These are phyloP conservation scores for Heterobasidion annosum DNA, from an alignment of 1,284 basidiomycete species.

Conservation along the genomic window DNA sequence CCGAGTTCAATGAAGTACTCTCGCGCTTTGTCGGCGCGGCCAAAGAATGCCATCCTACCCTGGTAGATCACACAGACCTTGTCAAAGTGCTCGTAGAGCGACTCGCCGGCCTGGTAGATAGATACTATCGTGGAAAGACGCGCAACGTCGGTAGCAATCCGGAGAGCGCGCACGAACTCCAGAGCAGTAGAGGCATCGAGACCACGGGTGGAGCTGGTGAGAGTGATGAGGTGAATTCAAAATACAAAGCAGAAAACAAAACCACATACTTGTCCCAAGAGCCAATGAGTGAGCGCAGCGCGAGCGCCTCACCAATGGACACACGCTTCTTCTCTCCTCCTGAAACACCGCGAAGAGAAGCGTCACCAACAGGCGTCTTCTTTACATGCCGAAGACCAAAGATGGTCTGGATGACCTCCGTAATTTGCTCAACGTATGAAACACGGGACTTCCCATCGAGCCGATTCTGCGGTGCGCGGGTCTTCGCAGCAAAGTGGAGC, in stretches of 20 bases:
- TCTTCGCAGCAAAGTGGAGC: conserved; percentile 53
- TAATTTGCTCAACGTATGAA: not conserved
- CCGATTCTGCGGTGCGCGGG: conserved; percentile 45
- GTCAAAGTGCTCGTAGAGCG: conserved; percentile 36
- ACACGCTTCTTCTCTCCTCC: conserved; percentile 82
- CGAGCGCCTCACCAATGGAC: conserved; percentile 64
- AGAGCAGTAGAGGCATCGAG: conserved; percentile 46
- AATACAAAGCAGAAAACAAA: not conserved
- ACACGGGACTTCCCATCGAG: conserved; percentile 10
- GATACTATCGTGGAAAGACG: conserved; percentile 45
- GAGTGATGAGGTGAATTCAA: not conserved
- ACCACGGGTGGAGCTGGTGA: conserved; percentile 41
- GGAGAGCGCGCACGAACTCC: conserved; percentile 45
- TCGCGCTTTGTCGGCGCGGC: conserved; percentile 40
- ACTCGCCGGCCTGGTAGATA: conserved; percentile 39
- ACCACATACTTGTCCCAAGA: conserved; percentile 65
- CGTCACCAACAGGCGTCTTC: conserved; percentile 64
- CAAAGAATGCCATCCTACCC: conserved; percentile 58
- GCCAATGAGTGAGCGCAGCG: conserved; percentile 46
- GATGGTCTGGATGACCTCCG: not conserved
- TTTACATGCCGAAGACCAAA: conserved; percentile 30
- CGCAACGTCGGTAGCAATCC: conserved; percentile 44
- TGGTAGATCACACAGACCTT: conserved; percentile 58
- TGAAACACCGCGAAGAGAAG: conserved; percentile 66
- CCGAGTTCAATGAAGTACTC: conserved; percentile 58